Evolutionary conservation across 2,329 filamentous ascomycete genomes (phyloP).

Genomic region (Cadophora luteo-olivacea): DNA sequence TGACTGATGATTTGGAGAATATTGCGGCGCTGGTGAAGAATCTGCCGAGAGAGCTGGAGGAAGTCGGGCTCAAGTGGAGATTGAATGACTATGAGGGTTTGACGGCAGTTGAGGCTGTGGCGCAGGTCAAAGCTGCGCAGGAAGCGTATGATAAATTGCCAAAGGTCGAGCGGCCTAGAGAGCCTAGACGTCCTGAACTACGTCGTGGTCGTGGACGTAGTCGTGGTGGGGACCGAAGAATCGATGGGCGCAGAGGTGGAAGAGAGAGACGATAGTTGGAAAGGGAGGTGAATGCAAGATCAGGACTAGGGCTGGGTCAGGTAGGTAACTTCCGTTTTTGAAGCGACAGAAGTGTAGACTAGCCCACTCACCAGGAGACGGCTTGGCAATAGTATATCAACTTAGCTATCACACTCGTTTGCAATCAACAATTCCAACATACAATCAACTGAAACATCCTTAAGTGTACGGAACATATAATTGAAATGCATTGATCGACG

Average conservation of each 20-base stretch:
- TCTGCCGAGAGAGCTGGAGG: slow-evolving; percentile 7
- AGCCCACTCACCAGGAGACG: neutral
- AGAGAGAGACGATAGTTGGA: neutral
- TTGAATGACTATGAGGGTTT: slow-evolving; percentile 10
- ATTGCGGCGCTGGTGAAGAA: slow-evolving; percentile 1
- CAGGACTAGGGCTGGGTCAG: neutral
- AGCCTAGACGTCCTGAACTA: slow-evolving; percentile 3
- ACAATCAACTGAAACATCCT: neutral
- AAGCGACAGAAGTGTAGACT: too few relatives aligned
- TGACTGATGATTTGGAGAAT: slow-evolving; percentile 12
- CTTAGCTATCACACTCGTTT: neutral
- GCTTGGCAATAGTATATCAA: neutral
- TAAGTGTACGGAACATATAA: neutral
- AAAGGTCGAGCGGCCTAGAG: slow-evolving; percentile 1
- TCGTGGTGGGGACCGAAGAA: neutral
- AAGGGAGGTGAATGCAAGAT: neutral
- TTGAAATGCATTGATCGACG: neutral
- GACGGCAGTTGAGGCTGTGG: slow-evolving; percentile 2
- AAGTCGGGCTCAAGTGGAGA: slow-evolving; percentile 11
- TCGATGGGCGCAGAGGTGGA: slow-evolving; percentile 5
- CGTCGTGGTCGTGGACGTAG: slow-evolving; percentile 11
- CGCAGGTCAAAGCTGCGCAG: neutral
- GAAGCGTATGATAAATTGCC: slow-evolving; percentile 10
- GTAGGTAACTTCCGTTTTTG: slow-evolving; percentile 3
- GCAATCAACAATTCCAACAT: neutral